Conservation (phyloP, 2,329 filamentous ascomycete species). For the Incumbomyces lentus region DNA sequence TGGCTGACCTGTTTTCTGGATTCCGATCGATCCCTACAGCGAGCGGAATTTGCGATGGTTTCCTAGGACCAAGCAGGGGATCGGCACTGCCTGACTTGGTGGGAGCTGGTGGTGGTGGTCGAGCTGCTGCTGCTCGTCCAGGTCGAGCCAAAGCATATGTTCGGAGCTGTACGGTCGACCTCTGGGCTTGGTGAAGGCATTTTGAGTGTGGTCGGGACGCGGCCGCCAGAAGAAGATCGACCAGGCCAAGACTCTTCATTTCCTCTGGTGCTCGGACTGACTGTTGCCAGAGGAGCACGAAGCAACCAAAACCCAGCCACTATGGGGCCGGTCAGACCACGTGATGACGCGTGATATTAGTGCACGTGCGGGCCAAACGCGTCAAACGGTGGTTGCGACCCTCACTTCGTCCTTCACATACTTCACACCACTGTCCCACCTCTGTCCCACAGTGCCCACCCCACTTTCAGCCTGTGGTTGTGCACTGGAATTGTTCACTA, state of each 20-base stretch:
- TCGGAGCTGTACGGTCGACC: background rate
- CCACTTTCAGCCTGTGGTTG: background rate
- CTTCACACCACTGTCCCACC: background rate
- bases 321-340: no score
- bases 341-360: no score
- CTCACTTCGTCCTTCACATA: no score
- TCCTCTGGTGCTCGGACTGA: no score
- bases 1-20: constrained; percentile 15
- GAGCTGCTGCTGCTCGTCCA: background rate
- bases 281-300: no score
- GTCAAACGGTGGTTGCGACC: no score
- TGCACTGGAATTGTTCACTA: no score
- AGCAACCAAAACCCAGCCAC: no score
- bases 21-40: constrained; percentile 19
- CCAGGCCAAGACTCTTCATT: background rate
- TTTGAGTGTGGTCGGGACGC: constrained; percentile 15
- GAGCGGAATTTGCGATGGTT: constrained; percentile 14
- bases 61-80: constrained; percentile 1
- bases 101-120: no score
- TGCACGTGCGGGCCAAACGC: no score
- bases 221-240: constrained; percentile 15
- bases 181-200: constrained; percentile 10
- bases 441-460: constrained; percentile 4
- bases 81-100: background rate
- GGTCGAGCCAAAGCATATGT: background rate